These are phyloP conservation scores for Fraxinus americana DNA, from an alignment of 257 asterid species.

Conservation along the genomic window DNA sequence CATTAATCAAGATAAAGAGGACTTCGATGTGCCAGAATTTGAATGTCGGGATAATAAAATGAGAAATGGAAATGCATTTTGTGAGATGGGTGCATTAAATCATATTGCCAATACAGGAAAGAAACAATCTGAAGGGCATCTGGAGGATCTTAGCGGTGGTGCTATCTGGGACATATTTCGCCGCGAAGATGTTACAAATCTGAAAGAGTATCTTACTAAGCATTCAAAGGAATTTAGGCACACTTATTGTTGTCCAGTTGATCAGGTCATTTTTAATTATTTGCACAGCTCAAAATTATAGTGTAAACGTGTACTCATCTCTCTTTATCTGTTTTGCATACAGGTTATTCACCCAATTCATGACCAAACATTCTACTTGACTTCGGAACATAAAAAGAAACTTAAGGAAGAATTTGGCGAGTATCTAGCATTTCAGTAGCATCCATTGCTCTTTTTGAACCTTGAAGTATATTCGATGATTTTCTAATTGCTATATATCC, in stretches of 20 bases:
- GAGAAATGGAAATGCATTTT: slow-evolving; percentile 7
- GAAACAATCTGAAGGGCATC: slow-evolving; percentile 15
- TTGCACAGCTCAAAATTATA: neutral
- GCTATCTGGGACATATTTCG: slow-evolving; percentile 96
- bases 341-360: slow-evolving; percentile 94
- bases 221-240: slow-evolving; percentile 81
- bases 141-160: slow-evolving; percentile 53
- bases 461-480: neutral
- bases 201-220: slow-evolving; percentile 66
- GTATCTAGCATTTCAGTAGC: slow-evolving; percentile 19
- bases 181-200: slow-evolving; percentile 84
- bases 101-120: neutral
- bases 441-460: neutral
- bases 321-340: slow-evolving; percentile 1
- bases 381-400: slow-evolving; percentile 64
- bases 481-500: neutral
- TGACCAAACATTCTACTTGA: slow-evolving; percentile 86
- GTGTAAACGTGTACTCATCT: slow-evolving; percentile 13
- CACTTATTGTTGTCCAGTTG: slow-evolving; percentile 78
- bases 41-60: neutral
- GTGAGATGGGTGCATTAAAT: neutral
- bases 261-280: slow-evolving; percentile 45
- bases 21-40: neutral
- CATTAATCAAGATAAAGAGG: neutral
- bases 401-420: slow-evolving; percentile 86